Evolutionary conservation across 106 monocot species (phyloP), one percentile per base, ranked within the genome.

Genomic region (Iris macrosiphon): DNA sequence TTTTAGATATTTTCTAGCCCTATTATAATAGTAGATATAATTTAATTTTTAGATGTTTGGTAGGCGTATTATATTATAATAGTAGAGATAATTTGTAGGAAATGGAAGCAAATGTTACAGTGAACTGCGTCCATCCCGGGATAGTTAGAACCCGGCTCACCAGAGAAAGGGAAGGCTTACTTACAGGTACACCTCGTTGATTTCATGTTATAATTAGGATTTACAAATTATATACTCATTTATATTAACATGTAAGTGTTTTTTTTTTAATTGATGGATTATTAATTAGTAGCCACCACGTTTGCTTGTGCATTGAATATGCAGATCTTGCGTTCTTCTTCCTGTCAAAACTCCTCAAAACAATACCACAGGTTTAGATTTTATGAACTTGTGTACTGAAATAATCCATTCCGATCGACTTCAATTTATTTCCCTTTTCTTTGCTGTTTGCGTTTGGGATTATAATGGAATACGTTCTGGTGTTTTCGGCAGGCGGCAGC

Each of bases 71-170:
- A 0, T 37, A 37, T 37, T 12, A 7, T 37, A 7, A n/a, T n/a
- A n/a, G n/a, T n/a, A n/a, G n/a, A n/a, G n/a, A n/a, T 0, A 43
- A 4, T 12, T 45, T 7, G 18, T 62, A 95, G 94, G 61, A 69
- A 46, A 89, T 79, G 75, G 71, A 49, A 17, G 94, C 82, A 3
- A 74, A 85, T 27, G 89, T 95, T 45, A 89, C 82, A 0, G 89
- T 63, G 7, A 95, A 95, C 69, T 85, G 89, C 59, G 82, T 89
- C 25, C 71, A 95, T 42, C 95, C 95, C 6, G 95, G 95, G 4
- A 76, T 95, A 19, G 95, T 85, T 15, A 62, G 79, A 21, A 95
- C 95, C 7, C 61, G 89, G 11, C 71, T 96, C 31, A 96, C 79
- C 62, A 66, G 96, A 24, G 96, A 96, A 42, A 78, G 82, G 8